Conservation (phyloP, 805 yeast genomes). For the Candida methanosorbosa region DNA sequence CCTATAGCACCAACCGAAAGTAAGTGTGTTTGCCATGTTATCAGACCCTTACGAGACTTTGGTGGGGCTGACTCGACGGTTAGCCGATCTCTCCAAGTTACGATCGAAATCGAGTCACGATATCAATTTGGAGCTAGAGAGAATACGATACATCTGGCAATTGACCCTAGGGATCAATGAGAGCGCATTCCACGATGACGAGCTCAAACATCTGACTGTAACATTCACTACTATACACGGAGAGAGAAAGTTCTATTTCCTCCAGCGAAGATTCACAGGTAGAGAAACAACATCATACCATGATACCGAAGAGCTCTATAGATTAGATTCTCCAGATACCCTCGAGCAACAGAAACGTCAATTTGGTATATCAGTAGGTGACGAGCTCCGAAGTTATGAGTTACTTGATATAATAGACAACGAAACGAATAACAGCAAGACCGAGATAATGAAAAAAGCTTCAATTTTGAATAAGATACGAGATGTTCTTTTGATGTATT, state of each 20-base stretch:
- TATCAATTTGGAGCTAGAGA: no score
- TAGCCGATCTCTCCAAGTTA: no score
- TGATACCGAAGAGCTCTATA: not conserved
- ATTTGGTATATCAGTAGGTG: not conserved
- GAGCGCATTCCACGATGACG: not conserved
- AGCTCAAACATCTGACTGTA: not conserved
- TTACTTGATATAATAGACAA: not conserved
- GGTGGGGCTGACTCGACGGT: no score
- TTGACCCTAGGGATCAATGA: not conserved
- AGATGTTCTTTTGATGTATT: not conserved
- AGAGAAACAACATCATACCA: not conserved
- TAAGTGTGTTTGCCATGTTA: no score
- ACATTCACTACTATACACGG: not conserved
- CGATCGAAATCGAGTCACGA: no score
- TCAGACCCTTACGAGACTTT: no score
- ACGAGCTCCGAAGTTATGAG: not conserved
- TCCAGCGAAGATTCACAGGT: not conserved
- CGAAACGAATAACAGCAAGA: not conserved
- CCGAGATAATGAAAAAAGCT: not conserved
- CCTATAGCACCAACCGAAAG: no score
- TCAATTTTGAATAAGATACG: not conserved
- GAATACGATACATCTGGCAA: not conserved
- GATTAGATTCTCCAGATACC: no score
- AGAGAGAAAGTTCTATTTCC: not conserved
- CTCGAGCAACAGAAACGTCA: not conserved